Base-by-base conservation (phyloP, 1,284 basidiomycete genomes). In the Leccinum angustisporum region DNA sequence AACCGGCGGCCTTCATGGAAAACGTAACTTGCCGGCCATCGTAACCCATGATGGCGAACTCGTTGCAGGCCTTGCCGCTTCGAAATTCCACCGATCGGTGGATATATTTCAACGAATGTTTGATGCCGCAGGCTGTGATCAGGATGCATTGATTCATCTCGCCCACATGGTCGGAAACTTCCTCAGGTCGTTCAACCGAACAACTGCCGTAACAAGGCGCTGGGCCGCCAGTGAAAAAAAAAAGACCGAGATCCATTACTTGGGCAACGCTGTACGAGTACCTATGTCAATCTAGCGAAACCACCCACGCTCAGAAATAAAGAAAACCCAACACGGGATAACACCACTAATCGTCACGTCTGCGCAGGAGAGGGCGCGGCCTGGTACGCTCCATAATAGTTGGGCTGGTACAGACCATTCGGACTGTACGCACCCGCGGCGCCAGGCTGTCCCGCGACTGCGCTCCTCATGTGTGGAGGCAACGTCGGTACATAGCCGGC, bases 401-500 rank as follows among this genome's bases (percentile, higher is more conserved):
- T 71, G 50, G 74, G 69, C 43, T 73, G 74, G 54, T 74, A 75
- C 60, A 64, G 25, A 10, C 54, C 25, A n/a, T 30, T 53, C 3
- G 65, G 40, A 16, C 59, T 63, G 40, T 72, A 74, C 1, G 60
- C 53, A 25, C 61, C 70, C 14, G 72, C 43, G 4, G 65, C 36
- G 5, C 65, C 64, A 5, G 67, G 57, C 56, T 74, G 75, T 16
- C 70, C 70, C 1, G 64, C 54, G n/a, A 66, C 72, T 3, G 62
- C 61, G 10, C 54, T 65, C 57, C 72, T 60, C 71, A 81, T 70
- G 60, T 80, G 81, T 54, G 77, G 70, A 5, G 80, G 80, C 14
- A 82, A 66, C 27, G 77, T 79, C n/a, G 80, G 75, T 3, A 78
- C 69, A 36, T 73, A 75, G 2, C 71, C 71, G 5, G 65, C 36